phyloP scores from a whole-genome alignment of 352 stramenopile genomes.

The Globisporangium solare region DNA sequence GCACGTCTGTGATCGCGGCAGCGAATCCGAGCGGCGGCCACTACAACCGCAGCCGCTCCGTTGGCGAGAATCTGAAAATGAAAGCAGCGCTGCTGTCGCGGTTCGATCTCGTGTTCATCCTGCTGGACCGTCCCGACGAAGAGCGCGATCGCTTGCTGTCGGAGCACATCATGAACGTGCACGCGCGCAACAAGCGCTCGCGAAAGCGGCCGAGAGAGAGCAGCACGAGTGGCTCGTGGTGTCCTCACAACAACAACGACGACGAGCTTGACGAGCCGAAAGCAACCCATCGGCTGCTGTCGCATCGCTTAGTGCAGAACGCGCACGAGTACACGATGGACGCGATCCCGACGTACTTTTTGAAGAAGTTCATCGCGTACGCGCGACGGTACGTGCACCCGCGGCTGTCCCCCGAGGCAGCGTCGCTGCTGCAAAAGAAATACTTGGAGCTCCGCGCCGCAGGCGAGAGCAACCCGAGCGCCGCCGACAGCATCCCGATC shows the following conservation, averaged over 20 bases:
- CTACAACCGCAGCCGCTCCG: conserved; percentile 94
- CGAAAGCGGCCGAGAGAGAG: conserved; percentile 29
- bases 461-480: conserved; percentile 37
- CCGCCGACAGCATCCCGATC: conserved; percentile 72
- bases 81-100: conserved; percentile 92
- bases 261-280: conserved; percentile 1
- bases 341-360: conserved; percentile 68
- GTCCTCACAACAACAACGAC: conserved; percentile 15
- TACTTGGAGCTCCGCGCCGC: conserved; percentile 86
- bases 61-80: conserved; percentile 97
- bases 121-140: conserved; percentile 92
- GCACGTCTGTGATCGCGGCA: conserved; percentile 94
- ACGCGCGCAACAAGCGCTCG: conserved; percentile 31
- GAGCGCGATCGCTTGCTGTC: conserved; percentile 92
- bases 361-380: conserved; percentile 98
- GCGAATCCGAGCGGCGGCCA: conserved; percentile 96
- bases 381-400: conserved; percentile 94
- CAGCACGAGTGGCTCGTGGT: conserved; percentile 16
- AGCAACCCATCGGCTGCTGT: conserved; percentile 24
- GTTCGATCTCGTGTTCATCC: conserved; percentile 98
- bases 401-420: conserved; percentile 54
- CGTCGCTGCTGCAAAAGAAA: conserved; percentile 76
- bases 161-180: conserved; percentile 93
- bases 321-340: conserved; percentile 37
- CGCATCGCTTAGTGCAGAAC: conserved; percentile 50